Evolutionary conservation across 2,329 filamentous ascomycete genomes (phyloP).

Genomic region (Shiraia sp.): DNA sequence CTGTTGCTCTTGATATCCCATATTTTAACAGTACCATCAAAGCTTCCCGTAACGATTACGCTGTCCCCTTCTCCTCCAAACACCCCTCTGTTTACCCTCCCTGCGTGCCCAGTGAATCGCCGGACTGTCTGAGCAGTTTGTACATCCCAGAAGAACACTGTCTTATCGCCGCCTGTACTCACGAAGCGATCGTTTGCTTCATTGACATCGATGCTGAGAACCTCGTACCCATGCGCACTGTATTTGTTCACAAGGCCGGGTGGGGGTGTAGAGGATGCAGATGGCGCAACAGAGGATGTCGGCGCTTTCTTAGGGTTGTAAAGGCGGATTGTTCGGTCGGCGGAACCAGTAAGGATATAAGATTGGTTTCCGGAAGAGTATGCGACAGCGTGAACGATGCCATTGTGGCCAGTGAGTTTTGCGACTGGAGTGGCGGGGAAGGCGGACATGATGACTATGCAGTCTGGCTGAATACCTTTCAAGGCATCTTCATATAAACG

Average conservation of each 20-base stretch:
- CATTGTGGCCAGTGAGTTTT: slow-evolving; percentile 48
- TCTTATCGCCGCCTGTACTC: slow-evolving; percentile 86
- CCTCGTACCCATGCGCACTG: slow-evolving; percentile 86
- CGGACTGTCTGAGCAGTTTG: slow-evolving; percentile 75
- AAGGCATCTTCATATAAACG: slow-evolving; percentile 19
- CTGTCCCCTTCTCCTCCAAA: slow-evolving; percentile 78
- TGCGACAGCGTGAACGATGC: slow-evolving; percentile 55
- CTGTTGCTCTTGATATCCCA: slow-evolving; percentile 55
- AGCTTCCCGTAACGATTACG: slow-evolving; percentile 72
- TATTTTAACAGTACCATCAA: slow-evolving; percentile 74
- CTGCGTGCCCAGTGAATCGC: slow-evolving; percentile 72
- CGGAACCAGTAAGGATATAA: slow-evolving; percentile 77
- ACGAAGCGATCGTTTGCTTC: slow-evolving; percentile 82
- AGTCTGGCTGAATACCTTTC: slow-evolving; percentile 8
- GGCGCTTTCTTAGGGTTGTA: slow-evolving; percentile 72
- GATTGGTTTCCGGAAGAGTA: slow-evolving; percentile 55
- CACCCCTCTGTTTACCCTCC: slow-evolving; percentile 75
- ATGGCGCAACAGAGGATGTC: slow-evolving; percentile 38
- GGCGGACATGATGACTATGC: slow-evolving; percentile 32
- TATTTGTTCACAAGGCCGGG: slow-evolving; percentile 79
- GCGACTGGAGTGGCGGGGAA: slow-evolving; percentile 48
- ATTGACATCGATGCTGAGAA: slow-evolving; percentile 76
- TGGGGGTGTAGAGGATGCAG: slow-evolving; percentile 26
- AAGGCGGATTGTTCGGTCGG: slow-evolving; percentile 82
- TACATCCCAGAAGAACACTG: slow-evolving; percentile 95